A percentile compares a stretch with the other conserved stretches of the same genome.
phyloP scores from a whole-genome alignment of 371 early-diverging fungal species.

The Conidiobolus incongruus region DNA sequence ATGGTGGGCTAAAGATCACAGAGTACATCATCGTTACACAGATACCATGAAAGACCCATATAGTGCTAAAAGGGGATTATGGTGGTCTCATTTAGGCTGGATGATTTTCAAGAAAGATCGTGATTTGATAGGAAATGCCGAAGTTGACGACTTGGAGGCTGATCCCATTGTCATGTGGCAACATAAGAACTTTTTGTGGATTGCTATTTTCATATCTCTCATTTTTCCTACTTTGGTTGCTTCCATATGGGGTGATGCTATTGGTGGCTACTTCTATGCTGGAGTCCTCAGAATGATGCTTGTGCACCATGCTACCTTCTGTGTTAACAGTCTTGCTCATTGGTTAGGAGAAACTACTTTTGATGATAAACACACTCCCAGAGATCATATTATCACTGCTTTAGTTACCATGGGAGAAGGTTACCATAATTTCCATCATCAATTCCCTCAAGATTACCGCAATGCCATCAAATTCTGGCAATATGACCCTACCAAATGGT shows the following conservation, averaged over 20 bases:
- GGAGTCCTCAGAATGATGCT: constrained; percentile 54
- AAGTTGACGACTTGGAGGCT: constrained; percentile 60
- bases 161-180: constrained; percentile 58
- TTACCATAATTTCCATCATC: constrained; percentile 83
- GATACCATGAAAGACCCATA: constrained; percentile 86
- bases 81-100: constrained; percentile 81
- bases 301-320: constrained; percentile 87
- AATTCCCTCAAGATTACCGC: constrained; percentile 90
- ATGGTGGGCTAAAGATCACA: constrained; percentile 73
- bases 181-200: constrained; percentile 54
- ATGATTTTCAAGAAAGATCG: constrained; percentile 60
- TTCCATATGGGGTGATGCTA: constrained; percentile 78
- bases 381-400: constrained; percentile 62
- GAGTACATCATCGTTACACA: constrained; percentile 83
- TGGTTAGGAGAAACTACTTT: constrained; percentile 58
- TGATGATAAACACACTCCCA: constrained; percentile 58
- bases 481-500: constrained; percentile 94
- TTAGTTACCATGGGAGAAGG: constrained; percentile 64
- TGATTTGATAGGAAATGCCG: constrained; percentile 46
- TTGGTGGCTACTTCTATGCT: constrained; percentile 76
- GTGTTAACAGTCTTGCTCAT: constrained; percentile 76
- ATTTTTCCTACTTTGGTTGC: constrained; percentile 58
- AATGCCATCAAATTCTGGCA: constrained; percentile 75
- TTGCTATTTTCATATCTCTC: constrained; percentile 48
- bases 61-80: constrained; percentile 59